Evolutionary conservation across 345 rosid species (phyloP), one percentile per base, ranked within the genome.

Genomic region (Citrus trifoliata): DNA sequence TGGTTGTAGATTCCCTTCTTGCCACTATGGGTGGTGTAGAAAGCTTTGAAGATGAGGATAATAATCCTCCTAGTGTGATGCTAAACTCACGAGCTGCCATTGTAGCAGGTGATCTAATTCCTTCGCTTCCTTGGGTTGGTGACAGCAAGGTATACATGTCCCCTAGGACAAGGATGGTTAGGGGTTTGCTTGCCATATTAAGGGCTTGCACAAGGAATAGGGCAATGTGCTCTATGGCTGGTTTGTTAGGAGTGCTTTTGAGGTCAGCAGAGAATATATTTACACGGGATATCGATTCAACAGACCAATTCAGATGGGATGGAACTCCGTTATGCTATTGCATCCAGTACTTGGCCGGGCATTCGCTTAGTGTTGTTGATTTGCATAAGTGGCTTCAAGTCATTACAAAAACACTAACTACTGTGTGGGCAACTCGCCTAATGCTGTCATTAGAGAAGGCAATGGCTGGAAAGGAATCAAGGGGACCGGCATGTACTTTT

Each of bases 1-100:
- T 89, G 87, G 93, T 96, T 83, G 92, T 96, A 78, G 99, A 96
- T 87, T 96, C 98, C 64, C 97, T 96, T 74, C 85, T 96, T 86
- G 98, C 97, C 78, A 96, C 99, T 64, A 96, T 96, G 99, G 99
- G 99, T 77, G 99, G 98, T 68, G 97, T 96, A 81, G 99, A 96
- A 88, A 91, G 99, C 86, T 96, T 94, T 82, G 99, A 92, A 79
- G 94, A 94, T 77, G 99, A 88, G 75, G 98, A 94, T 76, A 89
- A 84, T 79, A 94, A 90, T 80, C 98, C 99, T 83, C 99, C 99
- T 63, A 96, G 99, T 82, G 98, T 94, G 80, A 96, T 96, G 99
- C 83, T 94, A 82, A 96, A 94, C 85, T 94, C 98, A 33, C 88
- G 99, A 70, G 99, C 99, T 71, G 98, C 99, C 70, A 89, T 90